Percentiles rank a stretch among this genome's conserved stretches.
These are phyloP conservation scores for Candida golubevii DNA, from an alignment of 805 yeast species.

Conservation along the genomic window DNA sequence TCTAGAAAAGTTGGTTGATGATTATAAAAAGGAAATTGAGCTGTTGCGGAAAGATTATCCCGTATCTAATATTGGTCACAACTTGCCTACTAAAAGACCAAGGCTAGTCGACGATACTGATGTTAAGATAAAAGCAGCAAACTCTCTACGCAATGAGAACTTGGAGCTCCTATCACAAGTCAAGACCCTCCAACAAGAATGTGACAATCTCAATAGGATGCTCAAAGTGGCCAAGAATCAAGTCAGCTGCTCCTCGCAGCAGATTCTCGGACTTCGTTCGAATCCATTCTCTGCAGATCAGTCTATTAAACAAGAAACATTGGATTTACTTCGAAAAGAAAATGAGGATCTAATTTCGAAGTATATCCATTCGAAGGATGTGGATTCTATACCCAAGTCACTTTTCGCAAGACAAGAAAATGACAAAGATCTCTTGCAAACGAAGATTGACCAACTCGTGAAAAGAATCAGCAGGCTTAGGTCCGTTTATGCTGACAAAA, in stretches of 20 bases:
- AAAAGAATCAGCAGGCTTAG: constrained; percentile 52
- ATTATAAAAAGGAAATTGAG: constrained; percentile 50
- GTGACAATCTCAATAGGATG: constrained; percentile 34
- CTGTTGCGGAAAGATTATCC: constrained; percentile 34
- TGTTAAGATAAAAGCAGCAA: constrained; percentile 14
- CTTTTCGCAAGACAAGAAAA: constrained; percentile 58
- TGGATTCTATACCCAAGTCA: constrained; percentile 50
- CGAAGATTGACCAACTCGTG: constrained; percentile 43
- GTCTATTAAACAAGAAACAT: constrained; percentile 47
- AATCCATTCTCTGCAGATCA: constrained; percentile 67
- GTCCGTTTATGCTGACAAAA: constrained; percentile 58
- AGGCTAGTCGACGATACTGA: constrained; percentile 19
- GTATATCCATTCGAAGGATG: constrained; percentile 13
- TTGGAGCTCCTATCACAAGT: constrained; percentile 33
- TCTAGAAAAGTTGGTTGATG: constrained; percentile 48
- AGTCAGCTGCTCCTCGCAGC: constrained; percentile 19
- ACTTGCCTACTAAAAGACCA: constrained; percentile 25
- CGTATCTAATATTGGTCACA: constrained; percentile 2
- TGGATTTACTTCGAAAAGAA: constrained; percentile 52
- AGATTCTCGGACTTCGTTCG: constrained; percentile 58
- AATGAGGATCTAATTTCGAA: constrained; percentile 49
- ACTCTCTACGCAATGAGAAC: constrained; percentile 39
- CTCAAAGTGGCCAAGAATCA: constrained; percentile 22
- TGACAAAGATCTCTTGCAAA: constrained; percentile 48
- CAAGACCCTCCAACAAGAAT: constrained; percentile 33